phyloP scores from a whole-genome alignment of 306 rosid species.

The Senna siamea region DNA sequence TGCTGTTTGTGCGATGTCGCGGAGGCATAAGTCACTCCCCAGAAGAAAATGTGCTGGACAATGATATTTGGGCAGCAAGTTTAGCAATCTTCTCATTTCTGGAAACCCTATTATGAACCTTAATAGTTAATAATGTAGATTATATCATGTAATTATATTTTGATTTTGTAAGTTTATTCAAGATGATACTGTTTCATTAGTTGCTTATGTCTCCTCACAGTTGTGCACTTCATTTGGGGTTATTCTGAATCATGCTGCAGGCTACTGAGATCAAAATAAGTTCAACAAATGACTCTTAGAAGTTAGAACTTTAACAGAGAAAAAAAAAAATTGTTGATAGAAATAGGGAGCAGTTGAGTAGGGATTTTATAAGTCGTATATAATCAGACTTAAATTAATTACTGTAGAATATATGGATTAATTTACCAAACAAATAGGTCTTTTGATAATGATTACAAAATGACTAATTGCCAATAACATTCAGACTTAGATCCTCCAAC shows the following conservation, averaged over 20 bases:
- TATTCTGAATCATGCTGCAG: slow-evolving; percentile 8
- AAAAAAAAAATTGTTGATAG: background rate
- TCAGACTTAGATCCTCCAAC: background rate
- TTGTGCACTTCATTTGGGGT: slow-evolving; percentile 19
- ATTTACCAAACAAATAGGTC: background rate
- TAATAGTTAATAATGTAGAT: slow-evolving; percentile 29
- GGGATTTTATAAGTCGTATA: background rate
- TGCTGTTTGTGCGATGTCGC: slow-evolving; percentile 91
- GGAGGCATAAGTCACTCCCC: slow-evolving; percentile 97
- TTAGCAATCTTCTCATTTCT: slow-evolving; percentile 71
- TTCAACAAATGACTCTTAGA: slow-evolving; percentile 2
- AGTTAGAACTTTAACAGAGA: background rate
- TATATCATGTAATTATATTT: slow-evolving; percentile 39
- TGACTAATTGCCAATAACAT: background rate
- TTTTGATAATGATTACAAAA: background rate
- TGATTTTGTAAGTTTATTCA: slow-evolving; percentile 42
- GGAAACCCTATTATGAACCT: slow-evolving; percentile 50
- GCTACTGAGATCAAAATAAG: background rate
- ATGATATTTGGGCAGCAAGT: slow-evolving; percentile 86
- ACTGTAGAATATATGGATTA: background rate
- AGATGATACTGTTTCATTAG: slow-evolving; percentile 29
- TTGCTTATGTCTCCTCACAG: slow-evolving; percentile 31
- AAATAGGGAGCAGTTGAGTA: background rate
- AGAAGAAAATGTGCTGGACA: slow-evolving; percentile 75
- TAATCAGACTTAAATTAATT: background rate